Evolutionary conservation across 306 rosid genomes (phyloP), one percentile per base, ranked within the genome.

Genomic region (Quillaja saponaria): DNA sequence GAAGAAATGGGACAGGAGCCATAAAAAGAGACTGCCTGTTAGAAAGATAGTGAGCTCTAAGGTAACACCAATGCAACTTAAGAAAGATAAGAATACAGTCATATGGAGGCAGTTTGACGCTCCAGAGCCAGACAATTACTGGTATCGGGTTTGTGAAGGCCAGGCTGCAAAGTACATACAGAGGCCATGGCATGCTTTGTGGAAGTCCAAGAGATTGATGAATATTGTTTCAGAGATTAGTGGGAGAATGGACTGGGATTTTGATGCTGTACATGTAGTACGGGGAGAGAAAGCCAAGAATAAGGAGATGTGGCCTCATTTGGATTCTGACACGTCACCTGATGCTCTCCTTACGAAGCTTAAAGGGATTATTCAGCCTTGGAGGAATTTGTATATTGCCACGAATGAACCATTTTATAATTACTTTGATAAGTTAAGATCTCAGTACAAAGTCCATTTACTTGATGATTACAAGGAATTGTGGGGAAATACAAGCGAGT

Each of bases 201-300:
- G 99, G 99, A 94, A 94, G 77, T 94, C 99, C 0, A 94, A 89
- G 87, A 85, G 97, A 57, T 78, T 94, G 83, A 94, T 94, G 97
- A 94, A 89, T 71, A 89, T 94, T 56, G 99, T 94, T 59, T 69
- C 97, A 0, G 97, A 74, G 80, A 89, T 94, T 46, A 81, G 97
- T 25, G 96, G 97, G 44, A 66, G 66, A 13, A 76, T 94, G 96
- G 99, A 94, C 80, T 94, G 99, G 99, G 97, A 94, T 81, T 94
- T 87, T 18, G 99, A 94, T 47, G 84, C 99, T 0, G 81, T 83
- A 47, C 99, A 94, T 58, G 99, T 94, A 45, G 96, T 94, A 65
- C 82, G 97, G 6, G 91, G 99, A 46, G 96, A 81, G 77, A 94
- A 94, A 68, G 99, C 97, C 5, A 84, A 80, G 66, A 94, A 87